Base-by-base conservation (phyloP, 192 early-diverging fungal genomes). In the Kappamyces sp. region DNA sequence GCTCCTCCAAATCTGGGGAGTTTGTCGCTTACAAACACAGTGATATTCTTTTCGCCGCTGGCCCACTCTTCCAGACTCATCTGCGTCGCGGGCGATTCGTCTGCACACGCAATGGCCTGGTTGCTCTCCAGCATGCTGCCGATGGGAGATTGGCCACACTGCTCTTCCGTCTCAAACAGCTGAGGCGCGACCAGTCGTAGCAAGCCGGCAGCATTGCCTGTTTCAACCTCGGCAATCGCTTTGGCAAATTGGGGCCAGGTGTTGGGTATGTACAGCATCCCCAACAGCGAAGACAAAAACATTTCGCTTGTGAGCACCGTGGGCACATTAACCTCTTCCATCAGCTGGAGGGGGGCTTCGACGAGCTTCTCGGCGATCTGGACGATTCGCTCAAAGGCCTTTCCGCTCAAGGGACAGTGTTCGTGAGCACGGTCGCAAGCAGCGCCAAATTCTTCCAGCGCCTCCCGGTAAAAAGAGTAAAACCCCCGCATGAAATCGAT, bases 361-460 rank as follows among this genome's bases (percentile, higher is more conserved):
- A 41, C 57, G n/a, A 65, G 59, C 29, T 63, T 31, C 11, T 62
- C 60, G 33, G 47, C n/a, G 49, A 62, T 33, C 15, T 32, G 12
- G 7, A 33, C 6, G 40, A 65, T 22, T 3, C 50, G 62, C 22
- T 34, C 33, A 9, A 47, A 8, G 12, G 60, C 52, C 3, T 54
- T 37, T 1, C n/a, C 48, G 12, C 22, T 45, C 22, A 22, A 22
- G 22, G 22, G 22, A 22, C 22, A 22, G 22, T 22, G 22, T 22
- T 22, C 22, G 22, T 22, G 22, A 22, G 22, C 22, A 22, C 22
- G 4, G 31, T 49, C 48, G 60, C 73, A 75, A 12, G 45, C 33
- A 2, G 49, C 11, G 14, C 59, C 65, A 38, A 75, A 66, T 30
- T 38, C 58, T 32, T 66, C 64, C 38, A 66, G 37, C 6, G 54